Evolutionary conservation across 164 flowering plant species (phyloP), one percentile per base, ranked within the genome.

Genomic region (Akebia trifoliata): DNA sequence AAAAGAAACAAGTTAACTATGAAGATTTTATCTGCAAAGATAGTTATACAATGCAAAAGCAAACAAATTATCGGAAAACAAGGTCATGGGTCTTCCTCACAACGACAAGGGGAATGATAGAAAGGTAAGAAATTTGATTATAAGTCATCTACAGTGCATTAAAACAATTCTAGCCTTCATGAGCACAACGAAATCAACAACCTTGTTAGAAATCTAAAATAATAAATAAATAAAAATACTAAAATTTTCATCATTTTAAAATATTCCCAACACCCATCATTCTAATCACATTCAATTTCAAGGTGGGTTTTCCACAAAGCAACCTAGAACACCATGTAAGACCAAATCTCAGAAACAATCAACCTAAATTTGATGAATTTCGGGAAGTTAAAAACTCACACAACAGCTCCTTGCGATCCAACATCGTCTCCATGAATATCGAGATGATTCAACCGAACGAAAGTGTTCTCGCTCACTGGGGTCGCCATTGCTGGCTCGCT

Each of bases 401-500:
- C 77, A 37, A 59, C 68, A 40, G 81, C 74, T 5, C 76, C 92
- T 65, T 71, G 83, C 46, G 96, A 79, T 48, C 74, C 93, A 11
- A 83, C 81, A 54, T 84, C 93, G 21, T 90, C 95, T 0, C 77
- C 93, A 8, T 81, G 87, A 59, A 81, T 76, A 56, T 87, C 96
- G 14, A 83, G 78, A 44, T 84, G 80, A 70, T 85, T 83, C 48
- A 94, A 58, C 37, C 90, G 59, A 14, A 71, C 63, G 9, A 77
- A 76, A 48, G 89, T 70, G 54, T 43, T 80, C 49, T 83, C 95
- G 50, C 80, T 73, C 0, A 80, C 78, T 0, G 89, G 83, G 0
- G 86, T 74, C 18, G 79, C 80, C 76, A 69, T 61, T n/a, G 82
- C 77, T 8, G 72, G 79, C 62, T 85, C 93, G 63, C 87, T 82